Percentiles rank a stretch among this genome's conserved stretches.
phyloP scores from a whole-genome alignment of 1,284 basidiomycete genomes.

The Papiliotrema nemorosa region DNA sequence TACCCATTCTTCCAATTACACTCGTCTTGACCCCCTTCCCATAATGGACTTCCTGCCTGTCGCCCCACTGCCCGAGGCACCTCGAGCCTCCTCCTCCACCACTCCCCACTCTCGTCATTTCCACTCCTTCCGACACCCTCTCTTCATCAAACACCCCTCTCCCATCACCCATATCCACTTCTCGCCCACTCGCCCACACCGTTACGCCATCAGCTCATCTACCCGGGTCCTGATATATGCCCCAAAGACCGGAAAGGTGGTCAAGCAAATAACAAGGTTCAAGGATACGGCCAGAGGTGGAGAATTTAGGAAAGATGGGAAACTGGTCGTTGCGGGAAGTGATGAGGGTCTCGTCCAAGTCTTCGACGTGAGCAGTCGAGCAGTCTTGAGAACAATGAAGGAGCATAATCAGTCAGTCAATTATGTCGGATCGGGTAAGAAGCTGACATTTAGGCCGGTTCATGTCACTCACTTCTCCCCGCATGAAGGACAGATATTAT shows the following conservation, averaged over 20 bases:
- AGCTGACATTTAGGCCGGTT: conserved; percentile 76
- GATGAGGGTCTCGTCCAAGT: conserved; percentile 94
- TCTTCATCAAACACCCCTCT: conserved; percentile 82
- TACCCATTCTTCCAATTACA: no score
- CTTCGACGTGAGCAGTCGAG: conserved; percentile 92
- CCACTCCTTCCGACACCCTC: conserved; percentile 48
- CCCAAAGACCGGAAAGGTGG: conserved; percentile 88
- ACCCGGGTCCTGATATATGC: conserved; percentile 94
- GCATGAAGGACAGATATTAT: conserved; percentile 76
- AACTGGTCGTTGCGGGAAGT: conserved; percentile 90
- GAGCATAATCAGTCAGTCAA: conserved; percentile 73
- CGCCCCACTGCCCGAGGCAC: conserved; percentile 41
- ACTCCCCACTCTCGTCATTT: conserved; percentile 49
- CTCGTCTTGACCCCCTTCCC: background rate
- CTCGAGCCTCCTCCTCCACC: conserved; percentile 35
- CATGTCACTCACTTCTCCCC: conserved; percentile 91
- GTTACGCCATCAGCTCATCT: conserved; percentile 92
- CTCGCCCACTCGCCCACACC: conserved; percentile 75
- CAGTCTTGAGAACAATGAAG: conserved; percentile 86
- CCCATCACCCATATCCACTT: conserved; percentile 91
- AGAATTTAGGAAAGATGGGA: conserved; percentile 84
- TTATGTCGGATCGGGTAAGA: no score
- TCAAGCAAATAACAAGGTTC: conserved; percentile 94
- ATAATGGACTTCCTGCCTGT: conserved; percentile 47
- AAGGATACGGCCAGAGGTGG: conserved; percentile 91